Conservation (phyloP, 345 rosid species). For the Rhizophora mangle region DNA sequence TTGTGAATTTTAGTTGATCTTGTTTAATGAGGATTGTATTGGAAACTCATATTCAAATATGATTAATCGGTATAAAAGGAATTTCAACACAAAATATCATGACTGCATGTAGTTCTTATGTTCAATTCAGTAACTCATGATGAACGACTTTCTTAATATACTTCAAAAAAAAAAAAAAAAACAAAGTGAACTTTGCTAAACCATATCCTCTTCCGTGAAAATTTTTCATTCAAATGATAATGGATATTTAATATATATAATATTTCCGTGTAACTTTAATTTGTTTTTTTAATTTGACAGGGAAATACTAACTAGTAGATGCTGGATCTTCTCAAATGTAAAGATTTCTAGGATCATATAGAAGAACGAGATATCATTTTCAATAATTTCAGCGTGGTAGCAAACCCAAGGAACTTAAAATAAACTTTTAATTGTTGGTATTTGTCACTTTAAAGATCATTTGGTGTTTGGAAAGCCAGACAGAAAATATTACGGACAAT, state of each 20-base stretch:
- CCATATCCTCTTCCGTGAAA: background rate
- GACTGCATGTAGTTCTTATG: too few species aligned
- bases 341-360: background rate
- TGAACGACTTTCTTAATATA: too few species aligned
- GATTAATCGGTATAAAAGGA: constrained; percentile 1
- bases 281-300: background rate
- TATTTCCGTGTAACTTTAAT: background rate
- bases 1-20: background rate
- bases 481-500: background rate
- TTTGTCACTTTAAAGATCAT: background rate
- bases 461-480: background rate
- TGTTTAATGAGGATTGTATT: too few species aligned
- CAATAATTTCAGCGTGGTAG: too few species aligned
- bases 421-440: too few species aligned
- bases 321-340: background rate
- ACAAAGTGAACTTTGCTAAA: background rate
- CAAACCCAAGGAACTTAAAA: too few species aligned
- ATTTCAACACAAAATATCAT: background rate
- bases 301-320: background rate
- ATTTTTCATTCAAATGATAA: too few species aligned
- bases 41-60: background rate
- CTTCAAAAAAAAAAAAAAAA: too few species aligned
- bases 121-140: too few species aligned
- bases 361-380: background rate
- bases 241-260: background rate